Evolutionary conservation across 164 flowering plant genomes (phyloP), one percentile per base, ranked within the genome.

Genomic region (Litsea cubeba): DNA sequence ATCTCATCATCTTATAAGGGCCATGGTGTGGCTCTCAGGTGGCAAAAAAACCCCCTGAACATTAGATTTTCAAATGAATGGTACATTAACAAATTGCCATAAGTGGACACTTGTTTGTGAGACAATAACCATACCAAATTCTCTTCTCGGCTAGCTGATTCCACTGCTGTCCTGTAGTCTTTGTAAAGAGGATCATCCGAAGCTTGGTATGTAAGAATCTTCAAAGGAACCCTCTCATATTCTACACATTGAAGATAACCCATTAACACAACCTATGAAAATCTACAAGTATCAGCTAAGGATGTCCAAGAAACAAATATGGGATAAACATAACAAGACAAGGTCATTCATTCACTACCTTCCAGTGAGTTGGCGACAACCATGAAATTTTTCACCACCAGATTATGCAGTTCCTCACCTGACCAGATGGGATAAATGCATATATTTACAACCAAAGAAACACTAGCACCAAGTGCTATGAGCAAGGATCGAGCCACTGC

Each of bases 21-120:
- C 99, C 98, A 76, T 95, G 99, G 24, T 97, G 97, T 26, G 98
- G 99, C 78, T 95, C 99, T 94, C 97, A 95, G 46, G 81, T 72
- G 1, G 98, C 98, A 83, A 93, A n/a, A n/a, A 95, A 22, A 81
- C 87, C 69, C 84, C 10, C 97, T 94, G 90, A 72, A 77, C 12
- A 76, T 51, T 75, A 15, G 2, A 28, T 68, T 60, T 71, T 69
- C 11, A 65, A 51, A 4, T 22, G 28, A 74, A 5, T 12, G 18
- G 18, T 63, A 32, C 62, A 32, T 66, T 66, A 66, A 28, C 49
- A 66, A 66, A 63, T 11, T 66, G n/a, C 17, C 18, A 30, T 30
- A 5, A 25, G 24, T 26, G 65, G 25, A 26, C 10, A 25, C n/a
- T 62, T 23, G 4, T 66, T 62, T 8, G 15, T 66, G 46, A 66